These are phyloP conservation scores for Catunica adiposa DNA, from an alignment of 2,329 filamentous ascomycete species.

Conservation along the genomic window DNA sequence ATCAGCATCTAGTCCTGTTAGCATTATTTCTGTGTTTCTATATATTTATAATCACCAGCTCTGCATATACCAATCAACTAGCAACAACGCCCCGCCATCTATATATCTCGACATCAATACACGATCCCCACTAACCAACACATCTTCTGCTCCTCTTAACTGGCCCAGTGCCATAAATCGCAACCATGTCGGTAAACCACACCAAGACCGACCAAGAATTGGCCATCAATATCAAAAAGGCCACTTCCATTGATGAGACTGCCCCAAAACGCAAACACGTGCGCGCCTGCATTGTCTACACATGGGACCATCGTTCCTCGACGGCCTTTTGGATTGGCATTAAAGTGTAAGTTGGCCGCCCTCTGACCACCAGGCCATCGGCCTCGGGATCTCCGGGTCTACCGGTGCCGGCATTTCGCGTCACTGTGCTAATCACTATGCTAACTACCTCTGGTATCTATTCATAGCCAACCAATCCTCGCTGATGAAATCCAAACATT, in stretches of 20 bases:
- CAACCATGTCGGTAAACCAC: conserved; percentile 12
- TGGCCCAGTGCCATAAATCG: not conserved
- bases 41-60: no score
- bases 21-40: no score
- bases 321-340: conserved; percentile 93
- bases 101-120: not conserved
- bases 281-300: conserved; percentile 93
- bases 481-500: conserved; percentile 98
- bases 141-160: not conserved
- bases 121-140: not conserved
- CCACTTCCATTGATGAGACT: conserved; percentile 50
- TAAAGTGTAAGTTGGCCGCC: conserved; percentile 94
- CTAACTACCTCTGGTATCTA: not conserved
- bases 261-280: conserved; percentile 80
- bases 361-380: not conserved
- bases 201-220: conserved; percentile 50
- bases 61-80: no score
- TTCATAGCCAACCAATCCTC: conserved; percentile 72
- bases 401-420: no score
- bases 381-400: no score
- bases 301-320: conserved; percentile 96
- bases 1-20: no score
- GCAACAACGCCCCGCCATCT: no score
- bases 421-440: no score
- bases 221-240: conserved; percentile 53